Percentiles rank a stretch among this genome's conserved stretches.
Conservation (phyloP, 2,329 filamentous ascomycete species). For the Escovopsis sp. region DNA sequence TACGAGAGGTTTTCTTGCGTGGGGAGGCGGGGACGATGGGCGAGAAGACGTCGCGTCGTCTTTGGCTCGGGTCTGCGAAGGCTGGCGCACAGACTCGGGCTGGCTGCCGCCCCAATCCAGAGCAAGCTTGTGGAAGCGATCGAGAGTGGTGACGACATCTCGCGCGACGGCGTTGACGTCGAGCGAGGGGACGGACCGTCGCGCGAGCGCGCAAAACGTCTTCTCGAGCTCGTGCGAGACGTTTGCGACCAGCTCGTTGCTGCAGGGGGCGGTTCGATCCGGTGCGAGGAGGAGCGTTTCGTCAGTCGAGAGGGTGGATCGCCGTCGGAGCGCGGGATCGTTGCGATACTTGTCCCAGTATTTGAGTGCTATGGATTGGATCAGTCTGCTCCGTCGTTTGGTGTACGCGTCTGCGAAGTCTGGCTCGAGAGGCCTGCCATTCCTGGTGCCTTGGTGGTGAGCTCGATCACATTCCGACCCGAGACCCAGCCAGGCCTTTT, state of each 20-base stretch:
- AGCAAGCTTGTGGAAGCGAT: slow-evolving; percentile 4
- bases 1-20: neutral
- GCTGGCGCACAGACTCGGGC: slow-evolving; percentile 1
- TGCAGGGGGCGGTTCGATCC: slow-evolving; percentile 25
- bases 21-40: neutral
- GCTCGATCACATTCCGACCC: slow-evolving; percentile 30
- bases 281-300: slow-evolving; percentile 16
- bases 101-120: slow-evolving; percentile 1
- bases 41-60: neutral
- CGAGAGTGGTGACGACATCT: slow-evolving; percentile 25
- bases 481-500: slow-evolving; percentile 59
- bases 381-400: slow-evolving; percentile 17
- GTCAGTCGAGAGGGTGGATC: slow-evolving; percentile 13
- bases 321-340: slow-evolving; percentile 18
- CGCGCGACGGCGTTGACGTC: slow-evolving; percentile 29
- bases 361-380: slow-evolving; percentile 27
- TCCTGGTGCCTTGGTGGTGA: slow-evolving; percentile 26
- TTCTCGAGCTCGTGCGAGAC: slow-evolving; percentile 30
- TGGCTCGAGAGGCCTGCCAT: slow-evolving; percentile 9
- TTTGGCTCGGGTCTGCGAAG: slow-evolving; percentile 1
- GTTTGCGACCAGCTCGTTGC: slow-evolving; percentile 30
- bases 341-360: slow-evolving; percentile 32
- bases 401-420: slow-evolving; percentile 17
- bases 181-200: slow-evolving; percentile 24
- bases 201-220: slow-evolving; percentile 34